Conservation (phyloP, 352 stramenopile species). For the Pythium pyrilobum region DNA sequence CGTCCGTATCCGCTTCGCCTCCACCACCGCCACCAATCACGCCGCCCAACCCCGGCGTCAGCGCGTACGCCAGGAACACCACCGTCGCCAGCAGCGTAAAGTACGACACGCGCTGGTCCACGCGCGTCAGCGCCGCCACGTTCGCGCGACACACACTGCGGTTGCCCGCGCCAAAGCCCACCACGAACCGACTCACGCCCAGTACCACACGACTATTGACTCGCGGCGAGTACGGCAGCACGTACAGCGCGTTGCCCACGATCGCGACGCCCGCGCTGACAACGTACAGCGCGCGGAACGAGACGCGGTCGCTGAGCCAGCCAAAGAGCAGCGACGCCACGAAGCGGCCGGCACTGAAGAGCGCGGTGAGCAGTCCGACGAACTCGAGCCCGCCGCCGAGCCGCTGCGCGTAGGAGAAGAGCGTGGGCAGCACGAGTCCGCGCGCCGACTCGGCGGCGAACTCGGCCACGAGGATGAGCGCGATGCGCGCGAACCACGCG, state of each 20-base stretch:
- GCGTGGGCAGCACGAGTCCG: conserved; percentile 55
- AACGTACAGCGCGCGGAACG: conserved; percentile 56
- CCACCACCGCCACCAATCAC: conserved; percentile 41
- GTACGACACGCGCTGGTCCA: conserved; percentile 56
- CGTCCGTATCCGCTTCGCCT: conserved; percentile 32
- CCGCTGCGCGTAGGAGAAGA: conserved; percentile 57
- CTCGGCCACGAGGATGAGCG: conserved; percentile 49
- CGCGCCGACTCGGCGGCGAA: conserved; percentile 56
- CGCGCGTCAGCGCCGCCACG: conserved; percentile 49
- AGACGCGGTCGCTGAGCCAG: conserved; percentile 52
- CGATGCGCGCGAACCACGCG: conserved; percentile 51
- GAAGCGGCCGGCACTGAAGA: conserved; percentile 59
- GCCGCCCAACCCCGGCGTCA: conserved; percentile 55
- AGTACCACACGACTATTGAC: conserved; percentile 37
- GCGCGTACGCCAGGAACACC: conserved; percentile 65
- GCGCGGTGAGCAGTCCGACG: conserved; percentile 50
- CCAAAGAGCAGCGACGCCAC: conserved; percentile 61
- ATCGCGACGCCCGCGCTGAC: conserved; percentile 31
- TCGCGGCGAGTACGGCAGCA: conserved; percentile 37
- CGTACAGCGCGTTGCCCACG: conserved; percentile 53
- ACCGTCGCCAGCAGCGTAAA: conserved; percentile 65
- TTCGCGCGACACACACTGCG: conserved; percentile 68
- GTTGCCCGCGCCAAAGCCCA: conserved; percentile 68
- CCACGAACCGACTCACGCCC: conserved; percentile 48
- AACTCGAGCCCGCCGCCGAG: conserved; percentile 53